phyloP scores from a whole-genome alignment of 768 basidiomycete species.

The Rhodotorula paludigena region DNA sequence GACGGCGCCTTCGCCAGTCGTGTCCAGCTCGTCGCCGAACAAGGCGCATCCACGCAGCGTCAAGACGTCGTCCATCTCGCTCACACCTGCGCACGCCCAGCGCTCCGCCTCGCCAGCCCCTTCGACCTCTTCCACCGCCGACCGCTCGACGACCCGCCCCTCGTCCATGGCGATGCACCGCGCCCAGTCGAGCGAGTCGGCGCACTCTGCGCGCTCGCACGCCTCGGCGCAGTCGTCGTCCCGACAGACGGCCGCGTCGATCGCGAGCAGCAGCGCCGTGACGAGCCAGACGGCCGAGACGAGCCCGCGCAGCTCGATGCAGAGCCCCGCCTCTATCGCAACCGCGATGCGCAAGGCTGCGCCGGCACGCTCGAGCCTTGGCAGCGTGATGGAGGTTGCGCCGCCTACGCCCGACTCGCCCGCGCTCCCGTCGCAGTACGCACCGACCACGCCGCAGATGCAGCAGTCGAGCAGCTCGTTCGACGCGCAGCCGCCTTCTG shows the following conservation, averaged over 20 bases:
- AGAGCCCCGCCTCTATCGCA: not conserved
- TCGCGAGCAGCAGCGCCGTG: not conserved
- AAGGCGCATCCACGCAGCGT: not conserved
- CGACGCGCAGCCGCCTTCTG: too few species aligned
- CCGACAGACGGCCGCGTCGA: not conserved
- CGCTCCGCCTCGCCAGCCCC: conserved; percentile 7
- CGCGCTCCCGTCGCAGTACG: conserved; percentile 1
- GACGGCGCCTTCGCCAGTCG: not conserved
- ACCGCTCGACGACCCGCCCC: not conserved
- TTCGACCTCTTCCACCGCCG: not conserved
- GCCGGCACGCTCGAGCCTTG: conserved; percentile 4
- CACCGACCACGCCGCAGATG: not conserved
- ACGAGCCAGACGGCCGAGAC: conserved; percentile 25
- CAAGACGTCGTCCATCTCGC: conserved; percentile 50
- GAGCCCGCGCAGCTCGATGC: conserved; percentile 23
- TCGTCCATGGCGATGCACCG: conserved; percentile 18
- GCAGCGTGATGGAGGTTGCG: not conserved
- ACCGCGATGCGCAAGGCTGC: conserved; percentile 3
- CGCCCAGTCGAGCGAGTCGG: conserved; percentile 23
- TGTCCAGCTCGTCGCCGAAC: not conserved
- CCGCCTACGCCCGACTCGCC: conserved; percentile 1
- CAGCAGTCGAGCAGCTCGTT: too few species aligned
- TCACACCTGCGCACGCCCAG: conserved; percentile 4
- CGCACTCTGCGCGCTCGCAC: conserved; percentile 13
- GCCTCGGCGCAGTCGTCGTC: too few species aligned